A percentile compares a stretch with the other conserved stretches of the same genome.
Conservation (phyloP, 805 yeast genomes). For the Sungouiozyma ichnusensis region DNA sequence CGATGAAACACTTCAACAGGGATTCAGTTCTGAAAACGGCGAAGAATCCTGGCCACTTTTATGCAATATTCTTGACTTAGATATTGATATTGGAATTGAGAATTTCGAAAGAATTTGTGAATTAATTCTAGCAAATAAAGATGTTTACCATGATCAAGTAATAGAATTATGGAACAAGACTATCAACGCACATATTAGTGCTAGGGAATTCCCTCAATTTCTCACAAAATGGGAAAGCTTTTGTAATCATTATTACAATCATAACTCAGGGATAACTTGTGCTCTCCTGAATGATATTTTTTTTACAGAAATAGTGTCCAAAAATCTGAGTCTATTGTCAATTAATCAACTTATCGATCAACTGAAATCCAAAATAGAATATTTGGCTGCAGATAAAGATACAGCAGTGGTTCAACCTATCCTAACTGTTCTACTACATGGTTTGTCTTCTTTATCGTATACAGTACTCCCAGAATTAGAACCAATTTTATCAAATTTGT, state of each 20-base stretch:
- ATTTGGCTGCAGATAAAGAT: constrained; percentile 5
- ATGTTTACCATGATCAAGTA: constrained; percentile 4
- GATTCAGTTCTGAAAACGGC: constrained; percentile 3
- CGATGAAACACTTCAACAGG: constrained; percentile 5
- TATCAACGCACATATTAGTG: constrained; percentile 40
- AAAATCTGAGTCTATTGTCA: constrained; percentile 37
- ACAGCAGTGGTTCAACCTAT: constrained; percentile 8
- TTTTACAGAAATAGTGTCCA: constrained; percentile 32
- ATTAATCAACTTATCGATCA: constrained; percentile 32
- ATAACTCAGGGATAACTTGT: constrained; percentile 1
- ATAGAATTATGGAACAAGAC: constrained; percentile 25
- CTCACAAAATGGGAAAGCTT: constrained; percentile 35
- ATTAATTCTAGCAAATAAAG: constrained; percentile 6
- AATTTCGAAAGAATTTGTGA: constrained; percentile 21
- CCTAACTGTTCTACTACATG: constrained; percentile 30
- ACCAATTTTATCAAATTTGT: constrained; percentile 16
- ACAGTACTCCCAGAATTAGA: constrained; percentile 18
- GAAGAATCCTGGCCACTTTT: constrained; percentile 37
- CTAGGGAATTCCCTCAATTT: constrained; percentile 48
- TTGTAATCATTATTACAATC: constrained; percentile 5
- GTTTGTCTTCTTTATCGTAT: constrained; percentile 31
- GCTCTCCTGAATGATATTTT: constrained; percentile 18
- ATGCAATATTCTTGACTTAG: constrained; percentile 39
- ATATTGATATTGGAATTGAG: constrained; percentile 47
- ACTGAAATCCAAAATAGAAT: constrained; percentile 8